These are phyloP conservation scores for Penicillium sp. DNA, from an alignment of 2,329 filamentous ascomycete genomes.

Conservation along the genomic window DNA sequence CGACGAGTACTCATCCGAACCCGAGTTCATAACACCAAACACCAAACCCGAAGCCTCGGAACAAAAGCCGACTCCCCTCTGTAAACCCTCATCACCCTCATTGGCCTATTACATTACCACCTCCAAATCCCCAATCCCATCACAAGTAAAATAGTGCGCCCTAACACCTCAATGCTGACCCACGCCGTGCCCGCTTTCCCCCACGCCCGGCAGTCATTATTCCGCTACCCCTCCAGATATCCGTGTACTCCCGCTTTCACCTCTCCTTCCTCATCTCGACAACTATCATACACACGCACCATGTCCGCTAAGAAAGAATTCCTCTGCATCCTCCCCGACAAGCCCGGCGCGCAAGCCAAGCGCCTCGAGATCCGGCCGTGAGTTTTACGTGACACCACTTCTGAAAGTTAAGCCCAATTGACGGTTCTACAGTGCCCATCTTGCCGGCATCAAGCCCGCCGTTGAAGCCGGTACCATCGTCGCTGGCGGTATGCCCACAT, in stretches of 20 bases:
- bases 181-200: constrained; percentile 17
- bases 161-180: neutral
- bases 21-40: neutral
- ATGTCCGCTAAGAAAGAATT: constrained; percentile 54
- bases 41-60: neutral
- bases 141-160: no score
- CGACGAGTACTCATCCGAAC: neutral
- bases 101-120: neutral
- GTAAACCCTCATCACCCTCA: neutral
- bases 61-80: neutral
- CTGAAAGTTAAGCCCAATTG: no score
- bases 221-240: constrained; percentile 12
- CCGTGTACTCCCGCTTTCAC: neutral
- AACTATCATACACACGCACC: constrained; percentile 11
- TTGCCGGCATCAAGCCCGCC: constrained; percentile 52
- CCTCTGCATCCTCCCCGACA: constrained; percentile 65
- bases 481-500: constrained; percentile 54
- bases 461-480: constrained; percentile 56
- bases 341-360: constrained; percentile 57
- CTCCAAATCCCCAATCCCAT: neutral
- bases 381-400: constrained; percentile 3
- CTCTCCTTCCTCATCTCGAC: constrained; percentile 1
- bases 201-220: constrained; percentile 16
- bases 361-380: constrained; percentile 49
- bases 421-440: constrained; percentile 46